phyloP scores from a whole-genome alignment of 75 land plant species.

The Cryptomeria japonica region DNA sequence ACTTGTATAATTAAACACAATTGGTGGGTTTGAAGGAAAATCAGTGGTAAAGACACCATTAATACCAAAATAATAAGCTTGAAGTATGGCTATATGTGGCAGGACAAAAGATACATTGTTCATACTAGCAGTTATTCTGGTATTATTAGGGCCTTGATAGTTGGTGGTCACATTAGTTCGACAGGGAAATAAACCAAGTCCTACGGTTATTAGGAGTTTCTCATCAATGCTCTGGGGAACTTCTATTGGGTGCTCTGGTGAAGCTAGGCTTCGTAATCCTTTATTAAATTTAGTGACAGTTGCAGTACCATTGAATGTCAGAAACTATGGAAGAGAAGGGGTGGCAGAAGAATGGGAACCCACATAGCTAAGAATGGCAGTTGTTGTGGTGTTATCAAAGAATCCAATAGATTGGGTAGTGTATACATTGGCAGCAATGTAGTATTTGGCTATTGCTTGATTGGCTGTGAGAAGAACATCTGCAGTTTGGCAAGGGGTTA shows the following conservation, averaged over 20 bases:
- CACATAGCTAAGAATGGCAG: slow-evolving; percentile 37
- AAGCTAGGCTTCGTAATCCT: slow-evolving; percentile 42
- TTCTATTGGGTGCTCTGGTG: slow-evolving; percentile 38
- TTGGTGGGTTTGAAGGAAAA: slow-evolving; percentile 26
- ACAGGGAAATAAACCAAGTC: slow-evolving; percentile 46
- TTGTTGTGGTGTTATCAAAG: slow-evolving; percentile 43
- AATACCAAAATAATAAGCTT: slow-evolving; percentile 37
- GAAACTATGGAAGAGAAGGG: slow-evolving; percentile 15
- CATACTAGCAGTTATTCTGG: slow-evolving; percentile 49
- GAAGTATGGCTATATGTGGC: slow-evolving; percentile 52
- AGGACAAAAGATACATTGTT: slow-evolving; percentile 61
- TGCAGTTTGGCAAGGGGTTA: slow-evolving; percentile 65
- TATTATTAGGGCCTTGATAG: slow-evolving; percentile 50
- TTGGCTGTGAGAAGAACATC: slow-evolving; percentile 50
- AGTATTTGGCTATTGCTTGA: slow-evolving; percentile 21
- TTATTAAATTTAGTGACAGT: slow-evolving; percentile 25
- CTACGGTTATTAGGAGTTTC: slow-evolving; percentile 56
- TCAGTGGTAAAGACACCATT: slow-evolving; percentile 39
- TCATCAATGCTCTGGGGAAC: slow-evolving; percentile 55
- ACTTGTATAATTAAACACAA: slow-evolving; percentile 59
- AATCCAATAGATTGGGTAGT: slow-evolving; percentile 20
- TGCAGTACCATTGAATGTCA: slow-evolving; percentile 44
- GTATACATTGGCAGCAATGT: slow-evolving; percentile 28
- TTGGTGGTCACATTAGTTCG: slow-evolving; percentile 8
- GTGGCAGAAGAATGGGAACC: neutral